phyloP scores from a whole-genome alignment of 2,329 filamentous ascomycete species.

The Botrytis aclada region DNA sequence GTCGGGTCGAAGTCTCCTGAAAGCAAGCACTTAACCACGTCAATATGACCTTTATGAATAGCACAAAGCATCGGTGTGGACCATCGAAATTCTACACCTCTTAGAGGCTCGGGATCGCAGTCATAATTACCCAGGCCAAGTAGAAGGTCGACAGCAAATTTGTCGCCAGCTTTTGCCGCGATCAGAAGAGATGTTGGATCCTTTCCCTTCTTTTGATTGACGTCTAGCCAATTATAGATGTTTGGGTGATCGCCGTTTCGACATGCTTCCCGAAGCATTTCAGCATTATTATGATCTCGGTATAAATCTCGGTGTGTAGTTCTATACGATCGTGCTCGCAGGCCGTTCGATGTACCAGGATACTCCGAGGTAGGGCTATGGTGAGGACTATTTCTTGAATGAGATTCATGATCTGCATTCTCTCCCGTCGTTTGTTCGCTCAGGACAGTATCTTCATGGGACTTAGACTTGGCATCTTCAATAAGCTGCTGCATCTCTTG shows the following conservation, averaged over 20 bases:
- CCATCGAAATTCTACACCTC: conserved; percentile 58
- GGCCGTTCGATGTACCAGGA: conserved; percentile 41
- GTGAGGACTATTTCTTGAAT: conserved; percentile 57
- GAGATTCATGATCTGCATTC: conserved; percentile 45
- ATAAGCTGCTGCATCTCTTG: conserved; percentile 68
- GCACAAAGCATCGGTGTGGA: conserved; percentile 92
- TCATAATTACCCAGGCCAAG: conserved; percentile 53
- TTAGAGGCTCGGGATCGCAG: conserved; percentile 66
- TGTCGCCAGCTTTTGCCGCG: conserved; percentile 87
- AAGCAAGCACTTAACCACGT: conserved; percentile 77
- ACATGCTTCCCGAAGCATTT: conserved; percentile 52
- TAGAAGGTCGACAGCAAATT: conserved; percentile 46
- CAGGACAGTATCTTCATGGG: conserved; percentile 51
- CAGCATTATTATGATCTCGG: conserved; percentile 55
- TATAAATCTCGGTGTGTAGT: conserved; percentile 63
- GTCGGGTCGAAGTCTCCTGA: conserved; percentile 84
- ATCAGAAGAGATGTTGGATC: conserved; percentile 88
- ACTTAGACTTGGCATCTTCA: conserved; percentile 58
- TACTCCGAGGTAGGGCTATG: conserved; percentile 48
- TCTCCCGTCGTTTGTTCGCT: conserved; percentile 46
- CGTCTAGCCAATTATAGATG: conserved; percentile 58
- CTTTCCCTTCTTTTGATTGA: conserved; percentile 46
- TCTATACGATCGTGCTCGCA: conserved; percentile 53
- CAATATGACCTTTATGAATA: conserved; percentile 83
- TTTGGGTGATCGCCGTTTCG: conserved; percentile 60